Evolutionary conservation across 306 rosid species (phyloP), one percentile per base, ranked within the genome.

Genomic region (Medicago ruthenica): DNA sequence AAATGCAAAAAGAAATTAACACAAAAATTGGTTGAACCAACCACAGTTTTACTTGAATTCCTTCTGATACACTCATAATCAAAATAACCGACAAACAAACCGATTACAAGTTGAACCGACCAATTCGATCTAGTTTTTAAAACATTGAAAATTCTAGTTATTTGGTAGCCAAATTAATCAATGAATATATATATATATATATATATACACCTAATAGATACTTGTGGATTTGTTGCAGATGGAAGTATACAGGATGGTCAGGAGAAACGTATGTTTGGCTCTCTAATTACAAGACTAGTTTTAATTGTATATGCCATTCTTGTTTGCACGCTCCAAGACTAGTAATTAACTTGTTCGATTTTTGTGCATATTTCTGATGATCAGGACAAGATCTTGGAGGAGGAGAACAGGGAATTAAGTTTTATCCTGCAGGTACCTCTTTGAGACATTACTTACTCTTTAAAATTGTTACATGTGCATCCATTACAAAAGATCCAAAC

Each of bases 301-400:
- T 7, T 55, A 55, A 55, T 34, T 14, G 7, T 31, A 27, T 69
- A 27, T 15, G 4, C 39, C 6, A 37, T 5, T 37, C 7, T 37
- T 37, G 41, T 37, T 37, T 37, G 41, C 7, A 37, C 41, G 6
- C n/a, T 64, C 42, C 53, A 69, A 70, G 70, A 68, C 12, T 3
- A 37, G 48, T 79, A 48, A 61, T 21, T 60, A 37, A 37, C 41
- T 0, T 36, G 39, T 59, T 17, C 12, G 53, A 39, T 41, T 73
- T 7, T 17, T 11, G 7, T 1, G 34, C 2, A 42, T 17, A n/a
- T 20, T 54, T 3, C 9, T 84, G 13, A 14, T 24, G 13, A 14
- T 24, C 83, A 88, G 97, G 79, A 22, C 4, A 85, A 80, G 79
- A 82, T 86, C 17, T 64, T 87, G 86, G 98, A 89, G 80, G 92